Conservation (phyloP, 768 basidiomycete species). For the Tephrocybe sp. region DNA sequence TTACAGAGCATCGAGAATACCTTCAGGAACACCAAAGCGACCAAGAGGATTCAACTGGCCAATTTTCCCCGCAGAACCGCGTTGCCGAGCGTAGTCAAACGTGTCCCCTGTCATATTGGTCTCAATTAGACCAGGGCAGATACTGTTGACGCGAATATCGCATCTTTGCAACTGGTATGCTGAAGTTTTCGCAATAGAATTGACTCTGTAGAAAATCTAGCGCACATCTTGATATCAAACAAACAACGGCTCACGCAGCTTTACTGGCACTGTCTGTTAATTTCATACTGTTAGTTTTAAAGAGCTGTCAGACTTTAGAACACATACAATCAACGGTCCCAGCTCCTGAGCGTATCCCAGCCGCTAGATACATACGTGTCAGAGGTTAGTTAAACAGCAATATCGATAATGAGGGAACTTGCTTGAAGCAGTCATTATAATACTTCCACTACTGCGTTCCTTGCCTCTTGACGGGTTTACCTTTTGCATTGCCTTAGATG, state of each 20-base stretch:
- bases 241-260: slow-evolving; percentile 67
- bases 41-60: slow-evolving; percentile 85
- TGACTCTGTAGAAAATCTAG: slow-evolving; percentile 52
- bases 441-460: slow-evolving; percentile 68
- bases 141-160: slow-evolving; percentile 84
- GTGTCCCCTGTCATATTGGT: slow-evolving; percentile 85
- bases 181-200: slow-evolving; percentile 81
- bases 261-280: slow-evolving; percentile 84
- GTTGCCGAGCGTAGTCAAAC: slow-evolving; percentile 74
- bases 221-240: background rate
- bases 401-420: slow-evolving; percentile 19
- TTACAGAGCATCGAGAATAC: slow-evolving; percentile 33
- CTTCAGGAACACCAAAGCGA: slow-evolving; percentile 79
- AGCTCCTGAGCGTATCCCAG: slow-evolving; percentile 80
- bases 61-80: slow-evolving; percentile 72
- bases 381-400: background rate
- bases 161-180: slow-evolving; percentile 77
- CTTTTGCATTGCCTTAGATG: slow-evolving; percentile 76
- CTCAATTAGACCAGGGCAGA: slow-evolving; percentile 92
- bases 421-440: slow-evolving; percentile 87
- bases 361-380: slow-evolving; percentile 44
- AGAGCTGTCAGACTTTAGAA: background rate
- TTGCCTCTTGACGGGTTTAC: slow-evolving; percentile 69
- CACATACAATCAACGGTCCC: slow-evolving; percentile 77
- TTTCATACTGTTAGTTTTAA: background rate